A percentile compares a stretch with the other conserved stretches of the same genome.
Conservation (phyloP, 495 filamentous ascomycete species). For the Penicillium malachiteum region DNA sequence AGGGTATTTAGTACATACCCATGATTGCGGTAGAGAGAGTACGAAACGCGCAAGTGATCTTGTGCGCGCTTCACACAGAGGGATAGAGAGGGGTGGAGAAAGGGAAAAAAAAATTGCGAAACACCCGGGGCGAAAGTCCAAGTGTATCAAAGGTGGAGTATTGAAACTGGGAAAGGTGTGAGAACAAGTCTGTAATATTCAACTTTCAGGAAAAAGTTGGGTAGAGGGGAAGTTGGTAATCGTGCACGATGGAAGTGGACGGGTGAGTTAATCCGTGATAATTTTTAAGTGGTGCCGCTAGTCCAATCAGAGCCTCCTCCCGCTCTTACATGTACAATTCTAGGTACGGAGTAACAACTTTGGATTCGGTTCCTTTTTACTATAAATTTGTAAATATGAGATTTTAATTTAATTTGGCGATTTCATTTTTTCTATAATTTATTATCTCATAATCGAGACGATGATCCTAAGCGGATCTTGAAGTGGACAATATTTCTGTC, state of each 20-base stretch:
- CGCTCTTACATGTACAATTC: too few species aligned
- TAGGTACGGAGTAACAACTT: too few species aligned
- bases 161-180: background rate
- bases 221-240: slow-evolving; percentile 42
- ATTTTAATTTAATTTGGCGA: too few species aligned
- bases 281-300: slow-evolving; percentile 53
- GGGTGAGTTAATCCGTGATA: slow-evolving; percentile 46
- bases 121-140: slow-evolving; percentile 14
- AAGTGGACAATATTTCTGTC: too few species aligned
- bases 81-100: slow-evolving; percentile 16
- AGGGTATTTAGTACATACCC: slow-evolving; percentile 59
- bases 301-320: slow-evolving; percentile 37
- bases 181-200: slow-evolving; percentile 18
- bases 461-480: too few species aligned
- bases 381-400: too few species aligned
- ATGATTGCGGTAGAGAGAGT: slow-evolving; percentile 70
- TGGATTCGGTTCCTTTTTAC: too few species aligned
- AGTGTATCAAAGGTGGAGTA: slow-evolving; percentile 6
- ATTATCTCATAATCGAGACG: too few species aligned
- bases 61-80: slow-evolving; percentile 46
- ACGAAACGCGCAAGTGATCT: slow-evolving; percentile 47
- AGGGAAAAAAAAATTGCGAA: slow-evolving; percentile 20
- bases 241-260: slow-evolving; percentile 30
- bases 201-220: slow-evolving; percentile 30
- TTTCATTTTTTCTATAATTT: too few species aligned